Evolutionary conservation across 139 green algal species (phyloP).

Genomic region (Mesotaenium endlicherianum): DNA sequence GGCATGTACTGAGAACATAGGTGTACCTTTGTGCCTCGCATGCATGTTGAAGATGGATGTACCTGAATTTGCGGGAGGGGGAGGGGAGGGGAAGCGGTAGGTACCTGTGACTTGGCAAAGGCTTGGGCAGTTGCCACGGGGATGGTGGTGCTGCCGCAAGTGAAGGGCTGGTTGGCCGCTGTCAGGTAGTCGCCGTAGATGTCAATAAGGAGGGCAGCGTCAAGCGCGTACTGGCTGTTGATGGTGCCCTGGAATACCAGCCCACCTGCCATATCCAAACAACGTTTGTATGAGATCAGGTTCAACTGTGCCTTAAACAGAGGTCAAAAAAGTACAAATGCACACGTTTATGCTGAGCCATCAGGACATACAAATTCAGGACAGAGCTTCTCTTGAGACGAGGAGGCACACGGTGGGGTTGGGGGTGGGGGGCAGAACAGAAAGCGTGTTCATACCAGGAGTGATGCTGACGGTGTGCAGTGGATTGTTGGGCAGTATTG

Average conservation of each 20-base stretch:
- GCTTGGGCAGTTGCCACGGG: background rate
- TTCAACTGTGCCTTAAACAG: too few relatives aligned
- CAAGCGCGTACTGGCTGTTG: constrained; percentile 33
- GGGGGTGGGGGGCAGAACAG: background rate
- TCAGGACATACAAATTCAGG: background rate
- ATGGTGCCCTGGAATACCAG: constrained; percentile 21
- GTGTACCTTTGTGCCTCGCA: too few relatives aligned
- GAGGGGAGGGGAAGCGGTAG: background rate
- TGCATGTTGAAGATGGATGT: too few relatives aligned
- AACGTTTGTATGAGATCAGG: too few relatives aligned
- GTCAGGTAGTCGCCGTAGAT: constrained; percentile 31
- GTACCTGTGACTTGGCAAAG: constrained; percentile 28
- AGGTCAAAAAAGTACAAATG: background rate
- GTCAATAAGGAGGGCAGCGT: background rate
- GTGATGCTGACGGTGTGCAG: background rate
- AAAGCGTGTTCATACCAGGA: background rate
- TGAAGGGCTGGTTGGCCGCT: background rate
- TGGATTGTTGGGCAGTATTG: constrained; percentile 1
- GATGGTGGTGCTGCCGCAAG: background rate
- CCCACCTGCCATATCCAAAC: constrained; percentile 2
- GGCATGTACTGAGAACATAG: background rate
- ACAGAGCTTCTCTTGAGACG: background rate
- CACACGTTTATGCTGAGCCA: background rate
- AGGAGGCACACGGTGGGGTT: background rate
- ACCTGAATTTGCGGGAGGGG: too few relatives aligned